Evolutionary conservation across 2,329 filamentous ascomycete genomes (phyloP), one percentile per base, ranked within the genome.

Genomic region (Ascochyta fabae): DNA sequence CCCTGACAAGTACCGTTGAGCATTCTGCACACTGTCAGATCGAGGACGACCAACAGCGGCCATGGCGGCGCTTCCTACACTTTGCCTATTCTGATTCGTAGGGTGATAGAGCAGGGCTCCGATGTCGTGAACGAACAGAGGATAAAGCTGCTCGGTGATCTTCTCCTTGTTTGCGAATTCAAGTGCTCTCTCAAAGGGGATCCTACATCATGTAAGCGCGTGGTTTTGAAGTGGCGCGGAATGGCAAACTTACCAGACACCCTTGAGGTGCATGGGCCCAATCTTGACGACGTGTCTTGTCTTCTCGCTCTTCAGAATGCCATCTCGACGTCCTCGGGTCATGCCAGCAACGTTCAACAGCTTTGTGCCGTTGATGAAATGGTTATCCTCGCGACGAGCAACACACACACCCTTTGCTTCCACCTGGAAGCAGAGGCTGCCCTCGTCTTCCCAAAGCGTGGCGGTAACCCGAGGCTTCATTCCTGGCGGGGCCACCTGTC

Each of bases 131-230:
- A 98, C 95, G 75, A 99, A 99, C 44, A 99, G 82, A 48, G 95
- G 95, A 76, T 98, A 99, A 50, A 98, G 80, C 43, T 93, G 81
- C 78, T 98, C 94, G 0, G 95, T 98, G 62, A 98, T 99, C 80
- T 98, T 98, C 78, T 99, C 95, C 83, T 97, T 98, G 81, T 99
- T 99, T 63, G 95, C 95, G 74, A 99, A 98, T 69, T 98, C 95
- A 49, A 99, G 81, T n/a, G 95, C 95, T 64, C 95, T 89, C 67
- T 98, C 95, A 69, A 96, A 98, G 2, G 95, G 95, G 70, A 99
- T 99, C 93, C 93, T 97, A 66, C 16, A 9, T 6, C 7, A 7
- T 23, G 51, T 69, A 47, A 68, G 57, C 23, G 58, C 13, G 53
- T 13, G 24, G 3, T 16, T 27, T 29, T n/a, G 22, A 27, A 13